Conservation (phyloP, 192 early-diverging fungal genomes). For the Linnemannia zychae region DNA sequence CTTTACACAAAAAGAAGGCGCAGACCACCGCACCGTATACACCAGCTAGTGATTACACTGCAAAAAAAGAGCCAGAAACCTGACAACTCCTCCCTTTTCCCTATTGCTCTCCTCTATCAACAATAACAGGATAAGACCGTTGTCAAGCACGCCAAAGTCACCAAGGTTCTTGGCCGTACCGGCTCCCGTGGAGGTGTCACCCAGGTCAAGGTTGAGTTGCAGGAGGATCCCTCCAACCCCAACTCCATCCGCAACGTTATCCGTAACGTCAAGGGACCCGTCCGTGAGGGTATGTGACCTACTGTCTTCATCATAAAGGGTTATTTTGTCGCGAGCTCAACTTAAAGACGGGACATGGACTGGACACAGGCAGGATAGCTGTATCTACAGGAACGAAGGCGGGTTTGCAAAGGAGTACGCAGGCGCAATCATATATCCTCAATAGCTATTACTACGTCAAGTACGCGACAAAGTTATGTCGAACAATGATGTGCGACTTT, state of each 20-base stretch:
- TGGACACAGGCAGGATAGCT: no score
- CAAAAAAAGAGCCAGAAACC: not conserved
- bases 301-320: not conserved
- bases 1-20: not conserved
- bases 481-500: no score
- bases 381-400: no score
- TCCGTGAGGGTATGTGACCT: constrained; percentile 78
- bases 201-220: constrained; percentile 99
- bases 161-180: constrained; percentile 98
- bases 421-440: no score
- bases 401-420: no score
- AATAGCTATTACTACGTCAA: no score
- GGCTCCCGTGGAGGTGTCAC: constrained; percentile 99
- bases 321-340: no score
- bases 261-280: constrained; percentile 99
- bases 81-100: not conserved
- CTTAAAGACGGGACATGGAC: no score
- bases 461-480: no score
- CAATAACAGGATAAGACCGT: constrained; percentile 44
- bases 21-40: no score
- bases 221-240: constrained; percentile 87
- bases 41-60: not conserved
- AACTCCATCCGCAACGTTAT: constrained; percentile 89
- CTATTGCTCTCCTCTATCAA: not conserved
- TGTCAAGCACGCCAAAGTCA: constrained; percentile 95